Conservation (phyloP, 495 filamentous ascomycete species). For the Hyaloscypha finlandica region DNA sequence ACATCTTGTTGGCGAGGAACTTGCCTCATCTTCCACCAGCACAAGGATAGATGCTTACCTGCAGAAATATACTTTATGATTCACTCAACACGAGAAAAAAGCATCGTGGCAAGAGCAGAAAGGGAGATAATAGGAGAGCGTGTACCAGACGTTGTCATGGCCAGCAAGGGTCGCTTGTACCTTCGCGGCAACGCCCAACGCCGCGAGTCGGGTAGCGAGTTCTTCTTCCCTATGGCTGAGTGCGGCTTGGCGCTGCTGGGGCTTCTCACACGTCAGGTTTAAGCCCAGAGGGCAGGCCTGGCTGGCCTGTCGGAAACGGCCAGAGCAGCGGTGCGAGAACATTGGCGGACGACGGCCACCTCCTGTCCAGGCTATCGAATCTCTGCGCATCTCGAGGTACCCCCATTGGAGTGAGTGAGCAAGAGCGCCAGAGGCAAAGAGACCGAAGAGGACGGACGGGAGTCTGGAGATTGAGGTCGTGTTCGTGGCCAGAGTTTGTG, state of each 20-base stretch:
- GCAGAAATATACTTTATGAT: background rate
- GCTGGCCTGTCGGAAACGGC: background rate
- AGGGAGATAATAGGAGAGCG: background rate
- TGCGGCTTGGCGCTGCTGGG: constrained; percentile 4
- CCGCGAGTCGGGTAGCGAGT: background rate
- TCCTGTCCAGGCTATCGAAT: background rate
- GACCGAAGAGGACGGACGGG: background rate
- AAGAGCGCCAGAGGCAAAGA: background rate
- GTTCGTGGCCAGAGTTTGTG: background rate
- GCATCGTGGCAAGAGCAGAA: background rate
- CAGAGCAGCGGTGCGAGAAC: background rate
- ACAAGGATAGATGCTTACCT: background rate
- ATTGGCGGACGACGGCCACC: background rate
- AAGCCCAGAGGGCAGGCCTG: background rate
- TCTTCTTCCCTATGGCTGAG: background rate
- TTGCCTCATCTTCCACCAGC: background rate
- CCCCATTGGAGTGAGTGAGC: background rate
- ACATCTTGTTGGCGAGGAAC: background rate
- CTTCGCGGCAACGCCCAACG: background rate
- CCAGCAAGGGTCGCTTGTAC: background rate
- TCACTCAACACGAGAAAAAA: background rate
- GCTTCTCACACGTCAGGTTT: background rate
- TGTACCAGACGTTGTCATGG: background rate
- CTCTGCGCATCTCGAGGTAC: background rate
- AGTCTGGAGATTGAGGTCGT: background rate